A percentile compares a stretch with the other conserved stretches of the same genome.
phyloP scores from a whole-genome alignment of 331 rosid genomes.

The Dryas integrifolia region DNA sequence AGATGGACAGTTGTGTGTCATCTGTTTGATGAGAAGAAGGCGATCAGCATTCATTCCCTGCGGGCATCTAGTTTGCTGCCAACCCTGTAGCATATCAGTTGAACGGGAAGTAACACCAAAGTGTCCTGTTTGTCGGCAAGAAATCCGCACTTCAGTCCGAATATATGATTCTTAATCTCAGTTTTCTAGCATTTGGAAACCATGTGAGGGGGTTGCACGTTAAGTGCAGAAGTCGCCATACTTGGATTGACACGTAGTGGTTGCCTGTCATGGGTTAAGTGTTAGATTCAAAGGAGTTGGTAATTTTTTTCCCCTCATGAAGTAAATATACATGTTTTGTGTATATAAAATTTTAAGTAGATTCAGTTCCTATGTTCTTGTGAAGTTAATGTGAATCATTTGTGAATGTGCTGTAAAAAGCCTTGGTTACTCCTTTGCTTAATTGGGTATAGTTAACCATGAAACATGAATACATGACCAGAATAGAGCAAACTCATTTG shows the following conservation, averaged over 20 bases:
- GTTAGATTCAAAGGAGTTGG: background rate
- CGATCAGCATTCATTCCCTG: slow-evolving; percentile 89
- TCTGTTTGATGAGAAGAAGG: slow-evolving; percentile 84
- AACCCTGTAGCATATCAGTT: slow-evolving; percentile 61
- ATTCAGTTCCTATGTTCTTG: background rate
- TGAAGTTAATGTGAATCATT: background rate
- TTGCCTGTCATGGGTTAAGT: background rate
- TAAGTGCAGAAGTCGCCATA: background rate
- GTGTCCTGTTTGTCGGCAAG: slow-evolving; percentile 90
- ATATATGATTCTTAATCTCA: slow-evolving; percentile 51
- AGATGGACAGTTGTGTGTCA: slow-evolving; percentile 73
- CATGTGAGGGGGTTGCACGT: background rate
- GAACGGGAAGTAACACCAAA: slow-evolving; percentile 62
- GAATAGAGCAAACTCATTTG: no score
- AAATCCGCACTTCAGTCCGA: slow-evolving; percentile 61
- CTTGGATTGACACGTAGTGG: background rate
- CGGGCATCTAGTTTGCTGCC: slow-evolving; percentile 93
- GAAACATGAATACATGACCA: no score
- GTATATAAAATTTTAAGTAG: background rate
- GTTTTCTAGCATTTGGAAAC: background rate
- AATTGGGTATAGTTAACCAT: no score
- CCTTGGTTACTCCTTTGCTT: background rate
- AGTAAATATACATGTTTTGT: slow-evolving; percentile 6
- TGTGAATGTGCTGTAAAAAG: background rate
- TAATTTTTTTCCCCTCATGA: background rate